A percentile compares a stretch with the other conserved stretches of the same genome.
These are phyloP conservation scores for Drechslerella coelobrocha DNA, from an alignment of 2,329 filamentous ascomycete species.

Conservation along the genomic window DNA sequence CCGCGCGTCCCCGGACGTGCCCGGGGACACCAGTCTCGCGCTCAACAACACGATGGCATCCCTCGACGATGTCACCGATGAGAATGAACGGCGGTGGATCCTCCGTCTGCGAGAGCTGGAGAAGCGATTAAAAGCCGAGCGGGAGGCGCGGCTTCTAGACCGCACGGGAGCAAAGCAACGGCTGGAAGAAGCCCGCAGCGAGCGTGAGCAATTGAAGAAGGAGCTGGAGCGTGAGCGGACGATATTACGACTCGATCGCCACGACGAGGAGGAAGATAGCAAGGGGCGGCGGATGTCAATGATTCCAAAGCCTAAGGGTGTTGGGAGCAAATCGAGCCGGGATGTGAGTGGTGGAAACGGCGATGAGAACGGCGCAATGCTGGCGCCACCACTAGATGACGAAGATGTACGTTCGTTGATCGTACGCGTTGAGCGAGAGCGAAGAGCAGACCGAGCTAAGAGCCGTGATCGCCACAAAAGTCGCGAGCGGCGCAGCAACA, in stretches of 20 bases:
- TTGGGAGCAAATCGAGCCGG: not conserved
- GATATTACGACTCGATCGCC: conserved; percentile 38
- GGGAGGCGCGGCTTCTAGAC: conserved; percentile 84
- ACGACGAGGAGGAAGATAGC: conserved; percentile 33
- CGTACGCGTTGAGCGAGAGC: conserved; percentile 45
- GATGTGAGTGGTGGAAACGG: conserved; percentile 37
- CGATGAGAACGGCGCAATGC: conserved; percentile 24
- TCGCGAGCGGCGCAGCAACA: conserved; percentile 40
- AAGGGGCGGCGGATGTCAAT: conserved; percentile 33
- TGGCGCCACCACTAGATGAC: conserved; percentile 45
- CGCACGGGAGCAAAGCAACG: conserved; percentile 81
- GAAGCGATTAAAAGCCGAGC: conserved; percentile 83
- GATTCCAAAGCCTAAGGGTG: conserved; percentile 40
- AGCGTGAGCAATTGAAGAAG: conserved; percentile 73
- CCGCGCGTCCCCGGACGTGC: conserved; percentile 55
- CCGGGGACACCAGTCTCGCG: conserved; percentile 52
- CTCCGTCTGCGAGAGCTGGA: conserved; percentile 86
- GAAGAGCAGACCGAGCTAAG: conserved; percentile 39
- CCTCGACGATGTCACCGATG: conserved; percentile 55
- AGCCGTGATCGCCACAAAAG: conserved; percentile 48
- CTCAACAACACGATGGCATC: conserved; percentile 56
- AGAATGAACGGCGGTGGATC: conserved; percentile 77
- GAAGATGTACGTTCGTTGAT: conserved; percentile 49
- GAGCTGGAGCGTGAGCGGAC: conserved; percentile 68
- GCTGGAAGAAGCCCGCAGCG: conserved; percentile 74